These are phyloP conservation scores for Dalbergia oliveri DNA, from an alignment of 306 rosid genomes.

Conservation along the genomic window DNA sequence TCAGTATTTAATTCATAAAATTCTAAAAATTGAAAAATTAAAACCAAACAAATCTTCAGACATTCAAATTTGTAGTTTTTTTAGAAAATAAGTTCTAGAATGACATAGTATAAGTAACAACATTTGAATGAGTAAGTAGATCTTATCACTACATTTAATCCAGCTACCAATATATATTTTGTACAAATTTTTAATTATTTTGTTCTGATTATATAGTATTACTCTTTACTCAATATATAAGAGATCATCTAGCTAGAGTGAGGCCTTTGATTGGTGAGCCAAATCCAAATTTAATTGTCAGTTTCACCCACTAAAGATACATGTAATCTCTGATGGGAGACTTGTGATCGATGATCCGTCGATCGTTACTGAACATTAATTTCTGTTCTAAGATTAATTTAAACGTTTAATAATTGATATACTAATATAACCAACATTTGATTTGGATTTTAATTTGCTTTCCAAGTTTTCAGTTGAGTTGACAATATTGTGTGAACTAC, in stretches of 20 bases:
- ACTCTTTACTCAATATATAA: background rate
- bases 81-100: too few species aligned
- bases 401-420: constrained; percentile 24
- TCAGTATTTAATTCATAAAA: too few species aligned
- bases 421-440: background rate
- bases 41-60: too few species aligned
- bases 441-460: background rate
- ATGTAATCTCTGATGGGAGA: constrained; percentile 27
- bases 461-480: background rate
- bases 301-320: constrained; percentile 21
- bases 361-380: background rate
- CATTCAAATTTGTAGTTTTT: too few species aligned
- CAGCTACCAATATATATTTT: too few species aligned
- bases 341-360: background rate
- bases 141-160: too few species aligned
- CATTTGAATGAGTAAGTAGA: too few species aligned
- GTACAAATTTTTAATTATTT: too few species aligned
- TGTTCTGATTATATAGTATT: too few species aligned
- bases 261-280: constrained; percentile 32
- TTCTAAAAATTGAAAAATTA: too few species aligned
- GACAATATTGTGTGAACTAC: background rate
- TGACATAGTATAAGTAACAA: too few species aligned
- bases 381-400: background rate
- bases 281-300: constrained; percentile 18
- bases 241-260: background rate